Conservation (phyloP, 1,284 basidiomycete genomes). For the Mycosarcoma mackinlayi region DNA sequence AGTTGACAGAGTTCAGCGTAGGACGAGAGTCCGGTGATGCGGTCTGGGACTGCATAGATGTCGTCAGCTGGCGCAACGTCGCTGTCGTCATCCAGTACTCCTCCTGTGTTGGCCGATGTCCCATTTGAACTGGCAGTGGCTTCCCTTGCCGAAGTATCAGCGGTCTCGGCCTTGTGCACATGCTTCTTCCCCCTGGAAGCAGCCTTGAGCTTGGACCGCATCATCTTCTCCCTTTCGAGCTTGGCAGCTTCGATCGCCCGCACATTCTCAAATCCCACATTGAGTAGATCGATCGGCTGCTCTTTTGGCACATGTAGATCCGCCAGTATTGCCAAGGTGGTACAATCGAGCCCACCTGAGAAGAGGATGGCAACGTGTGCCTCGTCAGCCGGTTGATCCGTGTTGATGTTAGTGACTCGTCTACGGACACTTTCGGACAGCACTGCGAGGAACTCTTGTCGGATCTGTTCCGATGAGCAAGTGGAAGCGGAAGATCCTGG, state of each 20-base stretch:
- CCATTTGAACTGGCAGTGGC: too few species aligned
- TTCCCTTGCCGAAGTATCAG: too few species aligned
- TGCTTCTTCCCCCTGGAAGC: constrained; percentile 4
- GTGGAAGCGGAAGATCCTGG: neutral
- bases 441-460: constrained; percentile 63
- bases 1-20: constrained; percentile 79
- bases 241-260: constrained; percentile 71
- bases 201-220: constrained; percentile 5
- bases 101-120: too few species aligned
- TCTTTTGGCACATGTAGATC: constrained; percentile 73
- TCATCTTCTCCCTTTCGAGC: constrained; percentile 54
- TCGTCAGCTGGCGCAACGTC: constrained; percentile 23
- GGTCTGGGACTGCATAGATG: constrained; percentile 81
- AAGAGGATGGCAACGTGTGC: constrained; percentile 84
- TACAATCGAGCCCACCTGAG: constrained; percentile 95
- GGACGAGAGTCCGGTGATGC: constrained; percentile 82
- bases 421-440: constrained; percentile 69
- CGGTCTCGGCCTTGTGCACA: neutral
- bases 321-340: constrained; percentile 82
- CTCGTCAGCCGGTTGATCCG: constrained; percentile 16
- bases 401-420: constrained; percentile 70
- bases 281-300: constrained; percentile 87
- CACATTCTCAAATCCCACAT: constrained; percentile 95
- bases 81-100: constrained; percentile 3
- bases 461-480: constrained; percentile 7